Evolutionary conservation across 2,329 filamentous ascomycete genomes (phyloP).

Genomic region (Aureobasidium leucospermi): DNA sequence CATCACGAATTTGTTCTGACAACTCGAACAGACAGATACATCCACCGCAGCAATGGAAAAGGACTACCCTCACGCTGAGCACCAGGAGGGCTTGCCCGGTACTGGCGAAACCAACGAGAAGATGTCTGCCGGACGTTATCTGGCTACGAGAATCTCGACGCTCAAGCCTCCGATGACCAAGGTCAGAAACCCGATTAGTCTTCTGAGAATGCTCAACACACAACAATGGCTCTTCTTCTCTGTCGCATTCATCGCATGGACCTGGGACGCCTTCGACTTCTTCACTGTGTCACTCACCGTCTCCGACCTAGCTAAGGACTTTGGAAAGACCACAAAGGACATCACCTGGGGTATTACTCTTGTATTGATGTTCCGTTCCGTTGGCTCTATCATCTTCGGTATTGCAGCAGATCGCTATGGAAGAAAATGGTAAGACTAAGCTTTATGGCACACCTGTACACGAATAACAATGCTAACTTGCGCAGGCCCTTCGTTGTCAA

Average conservation of each 20-base stretch:
- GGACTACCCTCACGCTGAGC: neutral
- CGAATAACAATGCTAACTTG: neutral
- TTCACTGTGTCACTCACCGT: constrained; percentile 51
- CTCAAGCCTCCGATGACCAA: constrained; percentile 50
- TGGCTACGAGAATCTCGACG: constrained; percentile 46
- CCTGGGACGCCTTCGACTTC: constrained; percentile 26
- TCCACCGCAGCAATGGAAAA: neutral
- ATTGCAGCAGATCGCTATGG: constrained; percentile 25
- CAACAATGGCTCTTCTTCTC: constrained; percentile 53
- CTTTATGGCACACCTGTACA: neutral
- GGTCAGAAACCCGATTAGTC: constrained; percentile 41
- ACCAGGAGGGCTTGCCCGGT: constrained; percentile 3
- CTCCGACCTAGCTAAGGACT: constrained; percentile 42
- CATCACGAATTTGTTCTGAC: neutral
- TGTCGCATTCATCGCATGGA: constrained; percentile 16
- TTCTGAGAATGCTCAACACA: constrained; percentile 40
- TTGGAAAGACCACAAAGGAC: constrained; percentile 45
- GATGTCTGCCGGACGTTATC: constrained; percentile 41
- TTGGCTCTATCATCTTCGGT: constrained; percentile 26
- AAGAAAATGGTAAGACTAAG: constrained; percentile 23
- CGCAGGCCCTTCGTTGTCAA: constrained; percentile 28
- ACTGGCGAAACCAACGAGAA: constrained; percentile 18
- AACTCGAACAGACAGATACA: neutral
- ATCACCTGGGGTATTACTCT: constrained; percentile 49
- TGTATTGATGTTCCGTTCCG: constrained; percentile 31